Base-by-base conservation (phyloP, 2,329 filamentous ascomycete species). In the Epichloe coenophiala region DNA sequence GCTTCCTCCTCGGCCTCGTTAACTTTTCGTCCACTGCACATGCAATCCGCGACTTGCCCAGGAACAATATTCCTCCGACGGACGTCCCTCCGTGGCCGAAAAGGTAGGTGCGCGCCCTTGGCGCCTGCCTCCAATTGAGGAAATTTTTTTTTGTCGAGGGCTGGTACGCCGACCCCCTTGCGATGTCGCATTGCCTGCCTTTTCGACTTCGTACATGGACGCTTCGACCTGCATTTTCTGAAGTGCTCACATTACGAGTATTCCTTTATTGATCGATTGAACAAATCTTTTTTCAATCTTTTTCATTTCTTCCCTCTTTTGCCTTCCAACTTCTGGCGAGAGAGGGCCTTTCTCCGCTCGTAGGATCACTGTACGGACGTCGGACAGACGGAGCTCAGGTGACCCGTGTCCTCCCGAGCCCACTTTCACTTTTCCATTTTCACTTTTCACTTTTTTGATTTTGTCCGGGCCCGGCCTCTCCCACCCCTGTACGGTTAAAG, bases 381-480 rank as follows among this genome's bases (percentile, higher is more conserved):
- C 17, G 17, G 17, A 27, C 27, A 6, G 27, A 9, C 27, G 27
- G 27, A 31, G 39, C 23, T 11, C 39, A 19, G 19, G 31, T 37
- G 33, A 48, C 45, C 49, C 45, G 45, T 48, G 49, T 48, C 49
- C 49, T 51, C 45, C 49, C 40, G 49, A 51, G 35, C 19, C 49
- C 49, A 43, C 49, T 42, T 44, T 48, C 35, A 12, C 35, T 31
- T 4, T 9, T 31, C 9, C 27, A 9, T 31, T 3, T 31, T 11
- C 8, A 31, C 9, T 31, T 36, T 36, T 39, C 46, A 38, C 15
- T 19, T 27, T 31, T 13, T 31, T 13, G 19, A 45, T 4, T 13
- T 45, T 21, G 21, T 11, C 42, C 13, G n/a, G 13, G 31, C 23
- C 23, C 23, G 39, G 36, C 44, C 42, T 17, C 27, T 31, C 21